Evolutionary conservation across 1,139 yeast genomes (phyloP), one percentile per base, ranked within the genome.

Genomic region (Kodamaea plutei): DNA sequence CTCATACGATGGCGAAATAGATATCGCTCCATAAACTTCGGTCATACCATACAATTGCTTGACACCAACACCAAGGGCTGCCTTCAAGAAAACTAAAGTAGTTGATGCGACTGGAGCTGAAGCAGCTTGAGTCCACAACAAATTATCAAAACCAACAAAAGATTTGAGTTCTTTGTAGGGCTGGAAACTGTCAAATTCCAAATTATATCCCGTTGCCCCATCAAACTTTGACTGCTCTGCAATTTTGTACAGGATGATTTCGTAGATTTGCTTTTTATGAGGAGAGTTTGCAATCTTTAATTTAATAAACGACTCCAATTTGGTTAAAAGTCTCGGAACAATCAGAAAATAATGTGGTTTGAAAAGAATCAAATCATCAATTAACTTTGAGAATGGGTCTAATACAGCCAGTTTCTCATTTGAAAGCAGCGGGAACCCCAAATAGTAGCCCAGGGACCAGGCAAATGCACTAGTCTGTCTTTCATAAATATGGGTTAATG

Each of bases 401-500:
- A 28, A 33, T 3, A 39, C 31, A 1, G 23, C 26, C 2, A 34
- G 16, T 8, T 22, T 26, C 11, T 28, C 24, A 19, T 29, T 29
- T 4, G 32, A 15, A 16, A 66, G 44, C 37, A 59, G 66, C 4
- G 76, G 75, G 44, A 64, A 69, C 1, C 71, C 74, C 35, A 67
- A 50, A 17, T 56, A 47, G 34, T 57, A 66, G 28, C 74, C 75
- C 39, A 49, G 41, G 10, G 50, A 38, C 25, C 62, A 38, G 6
- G 52, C 56, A 37, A 51, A 49, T 2, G 58, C 57, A 25, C 53
- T 42, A 23, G 57, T 55, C 42, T 58, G 57, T 38, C 70, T 48
- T 44, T 64, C 70, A 37, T 52, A 64, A 20, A 64, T 62, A 40
- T 64, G 71, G n/a, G 69, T 65, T 40, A 62, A 52, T 1, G 69